These are phyloP conservation scores for Pseudogymnoascus sp. DNA, from an alignment of 2,329 filamentous ascomycete species.

Conservation along the genomic window DNA sequence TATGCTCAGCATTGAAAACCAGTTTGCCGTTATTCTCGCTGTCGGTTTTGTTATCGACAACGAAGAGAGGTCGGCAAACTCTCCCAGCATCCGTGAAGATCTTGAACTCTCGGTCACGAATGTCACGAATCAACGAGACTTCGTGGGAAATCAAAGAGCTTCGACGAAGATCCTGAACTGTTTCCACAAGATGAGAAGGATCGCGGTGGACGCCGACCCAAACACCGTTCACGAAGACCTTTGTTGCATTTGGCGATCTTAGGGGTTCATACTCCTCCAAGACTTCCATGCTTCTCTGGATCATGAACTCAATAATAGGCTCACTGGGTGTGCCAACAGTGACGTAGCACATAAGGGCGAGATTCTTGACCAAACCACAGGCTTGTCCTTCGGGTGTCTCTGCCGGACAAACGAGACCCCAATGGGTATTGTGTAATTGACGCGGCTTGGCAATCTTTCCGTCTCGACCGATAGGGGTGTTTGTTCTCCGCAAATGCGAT, in stretches of 20 bases:
- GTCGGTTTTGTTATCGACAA: conserved; percentile 77
- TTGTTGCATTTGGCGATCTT: conserved; percentile 83
- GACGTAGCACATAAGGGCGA: conserved; percentile 97
- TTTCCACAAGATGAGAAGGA: conserved; percentile 73
- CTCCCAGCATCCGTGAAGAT: conserved; percentile 96
- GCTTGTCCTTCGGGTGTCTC: conserved; percentile 98
- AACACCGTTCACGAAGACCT: conserved; percentile 95
- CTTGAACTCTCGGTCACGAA: conserved; percentile 95
- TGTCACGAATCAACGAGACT: conserved; percentile 90
- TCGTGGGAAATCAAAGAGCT: conserved; percentile 81
- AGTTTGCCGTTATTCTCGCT: conserved; percentile 70
- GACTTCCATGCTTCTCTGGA: conserved; percentile 89
- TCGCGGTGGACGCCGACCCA: conserved; percentile 96
- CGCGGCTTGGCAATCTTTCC: conserved; percentile 97
- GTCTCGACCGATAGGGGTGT: conserved; percentile 94
- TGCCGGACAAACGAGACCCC: conserved; percentile 93
- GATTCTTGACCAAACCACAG: conserved; percentile 95
- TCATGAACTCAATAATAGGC: conserved; percentile 91
- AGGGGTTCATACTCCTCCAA: conserved; percentile 89
- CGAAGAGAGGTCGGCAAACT: conserved; percentile 88
- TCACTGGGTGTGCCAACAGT: conserved; percentile 88
- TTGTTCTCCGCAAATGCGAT: conserved; percentile 93
- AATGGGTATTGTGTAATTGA: conserved; percentile 97
- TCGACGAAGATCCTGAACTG: conserved; percentile 69
- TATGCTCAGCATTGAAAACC: conserved; percentile 76